Evolutionary conservation across 371 early-diverging fungal genomes (phyloP), one percentile per base, ranked within the genome.

Genomic region (Haplosporangium sp.): DNA sequence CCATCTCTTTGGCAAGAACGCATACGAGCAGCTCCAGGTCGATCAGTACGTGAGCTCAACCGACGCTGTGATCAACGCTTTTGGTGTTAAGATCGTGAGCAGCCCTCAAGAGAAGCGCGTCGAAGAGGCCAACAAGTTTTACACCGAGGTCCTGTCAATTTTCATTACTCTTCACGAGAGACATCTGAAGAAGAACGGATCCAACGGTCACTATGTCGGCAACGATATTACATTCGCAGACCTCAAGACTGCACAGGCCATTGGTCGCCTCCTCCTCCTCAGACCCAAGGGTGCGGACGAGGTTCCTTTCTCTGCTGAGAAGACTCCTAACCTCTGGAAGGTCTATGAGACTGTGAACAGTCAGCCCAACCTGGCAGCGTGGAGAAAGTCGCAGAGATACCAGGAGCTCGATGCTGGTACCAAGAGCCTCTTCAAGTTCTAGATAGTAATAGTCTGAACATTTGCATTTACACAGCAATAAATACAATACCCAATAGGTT

Each of bases 271-370:
- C 13, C 23, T 57, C 23, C 20, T 69, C 36, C 37, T 70, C 55
- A 59, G 36, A 29, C 69, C 69, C 57, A 43, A 57, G 46, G 70
- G 63, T 12, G 62, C 66, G 0, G 38, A 69, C 0, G 72, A 62
- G 52, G 58, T 67, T 1, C 63, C 67, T 0, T 12, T 76, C 45
- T 76, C 77, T 8, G 54, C 58, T 1, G 67, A 59, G 41, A 67
- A 70, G 54, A 55, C 71, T 0, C 77, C 77, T 40, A 55, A 66
- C 64, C 38, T 76, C 36, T 76, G 79, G 79, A 77, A 77, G 79
- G 61, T 72, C 6, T 42, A 47, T 36, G 73, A 77, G 63, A 59
- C 36, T 1, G 72, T 77, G 14, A 52, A 72, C 46, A 9, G 14
- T 12, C 63, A 72, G 18, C 60, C 72, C 14, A 38, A 36, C 38